Base-by-base conservation (phyloP, 1,139 yeast genomes). In the Taiozyma sp. region DNA sequence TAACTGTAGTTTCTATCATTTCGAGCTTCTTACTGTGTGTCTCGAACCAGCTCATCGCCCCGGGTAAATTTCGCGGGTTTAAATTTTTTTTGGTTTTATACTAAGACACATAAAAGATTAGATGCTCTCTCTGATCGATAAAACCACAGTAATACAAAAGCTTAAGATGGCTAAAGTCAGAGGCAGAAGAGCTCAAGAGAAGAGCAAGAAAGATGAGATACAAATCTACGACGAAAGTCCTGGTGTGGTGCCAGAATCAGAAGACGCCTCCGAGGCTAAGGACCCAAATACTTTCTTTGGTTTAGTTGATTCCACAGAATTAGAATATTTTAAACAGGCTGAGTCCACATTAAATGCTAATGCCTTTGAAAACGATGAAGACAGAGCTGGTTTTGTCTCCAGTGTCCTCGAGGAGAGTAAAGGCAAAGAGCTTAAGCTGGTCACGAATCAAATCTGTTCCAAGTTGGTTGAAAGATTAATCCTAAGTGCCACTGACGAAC, bases 381-480 rank as follows among this genome's bases (percentile, higher is more conserved):
- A 91, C 58, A 80, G 85, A 61, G 70, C 69, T 5, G 85, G 87
- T 2, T 91, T 92, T 64, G 83, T 90, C 30, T 68, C 76, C 12
- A 85, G 92, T 59, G 92, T 90, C 6, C 76, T 88, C 57, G 96
- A 87, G 59, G 99, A 93, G 72, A 81, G 92, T 32, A 77, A 78
- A 51, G 97, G 97, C 8, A 91, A 92, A 61, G 99, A 93, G 69
- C 74, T 95, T 60, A 93, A 93, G 68, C 76, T 93, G 48, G 97
- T 89, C 10, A 92, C 97, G 4, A 92, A 93, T 65, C 98, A 92
- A 64, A 89, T 92, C 52, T 91, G 97, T 65, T 92, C 98, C 22
- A 93, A 93, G 66, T 76, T 93, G 54, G 78, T 93, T 75, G 99
- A 93, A 70, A 76, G 98, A 65, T 72, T 93, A 56, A 79, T 92